Evolutionary conservation across 345 rosid genomes (phyloP), one percentile per base, ranked within the genome.

Genomic region (Corymbia maculata): DNA sequence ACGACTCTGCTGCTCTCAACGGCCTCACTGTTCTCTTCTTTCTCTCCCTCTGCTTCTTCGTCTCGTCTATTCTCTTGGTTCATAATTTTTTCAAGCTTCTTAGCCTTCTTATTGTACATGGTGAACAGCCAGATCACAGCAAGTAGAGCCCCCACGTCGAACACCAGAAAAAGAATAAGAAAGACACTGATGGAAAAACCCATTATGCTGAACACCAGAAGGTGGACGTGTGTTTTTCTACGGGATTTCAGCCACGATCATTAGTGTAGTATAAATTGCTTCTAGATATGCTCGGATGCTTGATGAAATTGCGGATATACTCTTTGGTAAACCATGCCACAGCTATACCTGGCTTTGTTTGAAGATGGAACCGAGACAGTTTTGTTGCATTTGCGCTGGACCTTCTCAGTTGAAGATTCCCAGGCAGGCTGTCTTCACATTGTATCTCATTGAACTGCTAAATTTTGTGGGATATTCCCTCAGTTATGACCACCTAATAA

Each of bases 41-140:
- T 55, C 79, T 79, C 89, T 10, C 50, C 42, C 15, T 57, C 89
- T 7, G 79, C 87, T 3, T 52, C 90, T 51, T 68, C 51, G 2
- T 55, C 85, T 4, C 53, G 52, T 15, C 12, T 8, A 8, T 36
- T 84, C 21, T 61, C 44, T 64, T 87, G 89, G 79, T 85, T 86
- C 85, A 44, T 82, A 88, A 47, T 85, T 57, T 89, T 86, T 88
- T 82, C 86, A 4, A 88, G 90, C 88, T 89, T 84, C 90, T 85
- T 91, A 6, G 86, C 70, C 88, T 91, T 94, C 79, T 79, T 91
- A 3, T 85, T 84, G 90, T 91, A 93, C 51, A 92, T 84, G 86
- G 89, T 22, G 52, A 92, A 66, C 61, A 94, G 92, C 86, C 92
- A 15, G 75, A 93, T n/a, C 42, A 91, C 92, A 26, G 85, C 92